Conservation (phyloP, 1,284 basidiomycete species). For the Ustilago sp. region DNA sequence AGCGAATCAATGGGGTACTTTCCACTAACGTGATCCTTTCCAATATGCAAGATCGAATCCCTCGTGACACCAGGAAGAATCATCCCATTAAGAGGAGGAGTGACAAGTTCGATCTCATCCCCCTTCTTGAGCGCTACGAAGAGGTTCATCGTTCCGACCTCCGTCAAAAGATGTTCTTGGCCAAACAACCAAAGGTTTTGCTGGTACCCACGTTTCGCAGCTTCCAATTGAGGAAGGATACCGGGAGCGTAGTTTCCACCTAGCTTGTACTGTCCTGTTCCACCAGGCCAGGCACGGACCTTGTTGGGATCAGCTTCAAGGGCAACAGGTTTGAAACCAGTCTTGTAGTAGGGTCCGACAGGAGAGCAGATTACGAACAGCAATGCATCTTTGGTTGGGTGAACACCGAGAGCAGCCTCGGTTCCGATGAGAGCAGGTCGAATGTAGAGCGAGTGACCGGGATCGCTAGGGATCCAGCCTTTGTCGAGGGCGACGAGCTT, state of each 20-base stretch:
- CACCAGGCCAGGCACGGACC: constrained; percentile 72
- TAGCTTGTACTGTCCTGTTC: constrained; percentile 67
- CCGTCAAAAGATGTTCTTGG: constrained; percentile 69
- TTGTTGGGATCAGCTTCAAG: constrained; percentile 91
- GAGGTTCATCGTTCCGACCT: constrained; percentile 90
- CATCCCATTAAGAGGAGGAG: constrained; percentile 90
- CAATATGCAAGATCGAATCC: constrained; percentile 83
- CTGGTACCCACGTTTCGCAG: constrained; percentile 85
- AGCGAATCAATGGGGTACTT: constrained; percentile 71
- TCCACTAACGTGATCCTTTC: constrained; percentile 78
- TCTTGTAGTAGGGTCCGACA: constrained; percentile 85
- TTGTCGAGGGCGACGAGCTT: constrained; percentile 87
- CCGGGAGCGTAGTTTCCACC: constrained; percentile 68
- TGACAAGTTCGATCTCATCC: constrained; percentile 74
- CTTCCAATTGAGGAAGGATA: constrained; percentile 79
- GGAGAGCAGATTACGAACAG: constrained; percentile 94
- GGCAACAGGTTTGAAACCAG: constrained; percentile 94
- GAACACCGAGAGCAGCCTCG: constrained; percentile 86
- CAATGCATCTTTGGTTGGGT: constrained; percentile 86
- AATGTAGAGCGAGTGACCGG: constrained; percentile 91
- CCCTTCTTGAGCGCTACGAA: constrained; percentile 84
- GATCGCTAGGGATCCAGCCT: constrained; percentile 90
- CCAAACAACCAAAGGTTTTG: constrained; percentile 93
- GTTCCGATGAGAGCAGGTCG: constrained; percentile 88
- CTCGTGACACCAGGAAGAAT: constrained; percentile 96